Conservation (phyloP, 192 early-diverging fungal genomes). For the Mortierella antarctica region DNA sequence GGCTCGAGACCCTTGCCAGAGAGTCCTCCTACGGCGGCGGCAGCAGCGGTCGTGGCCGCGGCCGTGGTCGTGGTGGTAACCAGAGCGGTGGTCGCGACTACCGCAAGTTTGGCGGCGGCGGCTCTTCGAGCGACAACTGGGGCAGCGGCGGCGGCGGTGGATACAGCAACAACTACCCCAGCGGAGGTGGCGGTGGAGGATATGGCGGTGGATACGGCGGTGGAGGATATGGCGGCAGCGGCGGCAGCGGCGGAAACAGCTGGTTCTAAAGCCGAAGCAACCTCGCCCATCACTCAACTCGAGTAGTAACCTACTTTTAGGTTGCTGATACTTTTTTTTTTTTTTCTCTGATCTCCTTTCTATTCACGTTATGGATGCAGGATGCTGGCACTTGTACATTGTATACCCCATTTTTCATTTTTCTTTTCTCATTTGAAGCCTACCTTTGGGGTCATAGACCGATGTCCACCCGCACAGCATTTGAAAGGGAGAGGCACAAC, state of each 20-base stretch:
- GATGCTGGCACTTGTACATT: conserved; percentile 43
- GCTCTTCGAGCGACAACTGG: conserved; percentile 54
- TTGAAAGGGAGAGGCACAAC: conserved; percentile 18
- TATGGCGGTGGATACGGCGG: conserved; percentile 48
- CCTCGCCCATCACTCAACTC: not conserved
- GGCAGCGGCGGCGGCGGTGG: conserved; percentile 57
- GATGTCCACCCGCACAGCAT: conserved; percentile 41
- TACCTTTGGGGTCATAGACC: conserved; percentile 25
- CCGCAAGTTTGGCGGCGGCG: conserved; percentile 55
- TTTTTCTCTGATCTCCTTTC: conserved; percentile 18
- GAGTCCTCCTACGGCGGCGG: conserved; percentile 61
- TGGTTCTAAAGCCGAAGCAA: conserved; percentile 65
- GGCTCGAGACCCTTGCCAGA: conserved; percentile 79
- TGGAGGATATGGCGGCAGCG: conserved; percentile 46
- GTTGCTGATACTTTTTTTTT: conserved; percentile 22
- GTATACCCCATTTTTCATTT: conserved; percentile 31
- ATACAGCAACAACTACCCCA: conserved; percentile 43
- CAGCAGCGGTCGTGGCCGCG: conserved; percentile 55
- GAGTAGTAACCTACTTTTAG: not conserved
- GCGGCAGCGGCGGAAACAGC: conserved; percentile 60
- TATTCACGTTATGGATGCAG: conserved; percentile 49
- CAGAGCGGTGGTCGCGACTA: conserved; percentile 44
- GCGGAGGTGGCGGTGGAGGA: conserved; percentile 51
- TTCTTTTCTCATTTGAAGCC: conserved; percentile 38
- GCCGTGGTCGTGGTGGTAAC: conserved; percentile 63